Evolutionary conservation across 1,284 basidiomycete genomes (phyloP).

Genomic region (Nidula niveotomentosa): DNA sequence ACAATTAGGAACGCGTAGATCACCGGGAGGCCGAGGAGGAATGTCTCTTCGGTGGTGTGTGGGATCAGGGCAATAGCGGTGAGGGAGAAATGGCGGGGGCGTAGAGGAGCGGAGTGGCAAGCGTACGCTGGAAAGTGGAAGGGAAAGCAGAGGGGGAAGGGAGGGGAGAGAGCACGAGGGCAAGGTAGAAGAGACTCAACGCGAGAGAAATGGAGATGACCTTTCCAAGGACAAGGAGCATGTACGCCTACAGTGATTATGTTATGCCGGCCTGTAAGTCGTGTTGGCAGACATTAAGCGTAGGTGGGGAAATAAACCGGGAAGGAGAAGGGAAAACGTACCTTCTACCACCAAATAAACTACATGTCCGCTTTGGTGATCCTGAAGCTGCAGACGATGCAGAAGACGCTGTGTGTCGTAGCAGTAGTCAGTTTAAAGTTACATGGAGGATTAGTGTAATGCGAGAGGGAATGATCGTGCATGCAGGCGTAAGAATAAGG

Average conservation of each 20-base stretch:
- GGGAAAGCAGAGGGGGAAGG: conserved; percentile 2
- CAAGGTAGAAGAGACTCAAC: conserved; percentile 63
- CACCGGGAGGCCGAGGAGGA: conserved; percentile 58
- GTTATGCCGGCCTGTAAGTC: conserved; percentile 24
- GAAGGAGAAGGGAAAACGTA: no score
- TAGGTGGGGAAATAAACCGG: no score
- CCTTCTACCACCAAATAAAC: no score
- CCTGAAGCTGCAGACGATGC: conserved; percentile 51
- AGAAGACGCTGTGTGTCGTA: conserved; percentile 41
- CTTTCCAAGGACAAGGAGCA: conserved; percentile 76
- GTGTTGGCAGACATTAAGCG: no score
- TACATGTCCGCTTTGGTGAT: conserved; percentile 60
- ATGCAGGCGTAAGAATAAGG: conserved; percentile 60
- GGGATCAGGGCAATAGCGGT: conserved; percentile 50
- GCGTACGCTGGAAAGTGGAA: conserved; percentile 5
- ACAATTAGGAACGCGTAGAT: conserved; percentile 64
- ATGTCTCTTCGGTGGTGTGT: conserved; percentile 42
- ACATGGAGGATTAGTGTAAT: neutral
- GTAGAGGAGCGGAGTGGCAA: conserved; percentile 32
- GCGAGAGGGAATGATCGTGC: conserved; percentile 13
- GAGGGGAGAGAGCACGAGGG: conserved; percentile 41
- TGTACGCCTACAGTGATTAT: conserved; percentile 67
- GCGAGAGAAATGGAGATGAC: conserved; percentile 74
- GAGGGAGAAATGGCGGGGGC: conserved; percentile 48
- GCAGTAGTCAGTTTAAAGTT: neutral